phyloP scores from a whole-genome alignment of 1,284 basidiomycete genomes.

The Irpex sp. region DNA sequence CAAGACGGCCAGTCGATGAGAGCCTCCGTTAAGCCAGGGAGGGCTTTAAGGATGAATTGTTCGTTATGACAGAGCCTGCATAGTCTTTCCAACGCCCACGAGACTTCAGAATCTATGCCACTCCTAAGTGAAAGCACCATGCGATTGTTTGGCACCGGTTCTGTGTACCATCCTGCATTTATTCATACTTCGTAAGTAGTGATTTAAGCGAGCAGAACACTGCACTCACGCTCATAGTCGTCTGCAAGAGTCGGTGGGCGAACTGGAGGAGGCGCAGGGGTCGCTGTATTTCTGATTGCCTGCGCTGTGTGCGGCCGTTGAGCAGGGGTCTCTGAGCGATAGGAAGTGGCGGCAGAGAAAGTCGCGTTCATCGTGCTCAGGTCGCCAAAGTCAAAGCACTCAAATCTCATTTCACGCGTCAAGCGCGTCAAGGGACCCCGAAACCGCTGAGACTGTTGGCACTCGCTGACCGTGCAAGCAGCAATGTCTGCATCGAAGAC shows the following conservation, averaged over 20 bases:
- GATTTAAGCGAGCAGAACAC: background rate
- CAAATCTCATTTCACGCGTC: background rate
- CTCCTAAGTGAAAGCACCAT: slow-evolving; percentile 80
- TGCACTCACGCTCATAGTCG: slow-evolving; percentile 68
- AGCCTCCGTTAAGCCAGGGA: slow-evolving; percentile 74
- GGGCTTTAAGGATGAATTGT: slow-evolving; percentile 59
- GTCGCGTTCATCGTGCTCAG: slow-evolving; percentile 6
- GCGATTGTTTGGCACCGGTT: slow-evolving; percentile 67
- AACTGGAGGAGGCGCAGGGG: slow-evolving; percentile 11
- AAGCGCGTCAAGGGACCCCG: slow-evolving; percentile 11
- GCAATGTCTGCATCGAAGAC: background rate
- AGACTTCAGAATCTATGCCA: slow-evolving; percentile 69
- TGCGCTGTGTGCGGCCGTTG: background rate
- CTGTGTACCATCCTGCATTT: slow-evolving; percentile 73
- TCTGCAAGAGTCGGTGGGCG: slow-evolving; percentile 52
- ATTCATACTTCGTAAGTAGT: slow-evolving; percentile 3
- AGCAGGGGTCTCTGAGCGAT: slow-evolving; percentile 9
- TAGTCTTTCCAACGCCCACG: slow-evolving; percentile 79
- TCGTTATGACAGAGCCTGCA: slow-evolving; percentile 75
- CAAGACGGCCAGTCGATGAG: slow-evolving; percentile 81
- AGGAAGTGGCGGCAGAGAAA: slow-evolving; percentile 5
- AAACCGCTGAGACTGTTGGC: background rate
- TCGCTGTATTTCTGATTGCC: background rate
- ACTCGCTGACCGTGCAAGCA: background rate
- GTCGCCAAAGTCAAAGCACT: background rate